These are phyloP conservation scores for Salix brachista DNA, from an alignment of 345 rosid species.

Conservation along the genomic window DNA sequence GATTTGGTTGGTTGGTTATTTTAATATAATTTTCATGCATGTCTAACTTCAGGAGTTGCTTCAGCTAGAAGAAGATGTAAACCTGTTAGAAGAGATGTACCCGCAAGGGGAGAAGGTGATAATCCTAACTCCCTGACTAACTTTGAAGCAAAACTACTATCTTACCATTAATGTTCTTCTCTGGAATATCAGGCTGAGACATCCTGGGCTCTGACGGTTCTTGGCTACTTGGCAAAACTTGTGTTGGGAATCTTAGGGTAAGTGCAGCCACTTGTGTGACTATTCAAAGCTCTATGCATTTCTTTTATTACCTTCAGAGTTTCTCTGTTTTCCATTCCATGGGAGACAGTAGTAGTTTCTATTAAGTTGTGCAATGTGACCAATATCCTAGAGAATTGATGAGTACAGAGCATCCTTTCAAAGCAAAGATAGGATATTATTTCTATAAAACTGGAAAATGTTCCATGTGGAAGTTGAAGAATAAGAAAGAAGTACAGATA, in stretches of 20 bases:
- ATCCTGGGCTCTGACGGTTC: conserved; percentile 92
- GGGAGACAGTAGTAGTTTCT: neutral
- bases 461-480: neutral
- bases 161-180: conserved; percentile 9
- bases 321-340: neutral
- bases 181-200: conserved; percentile 76
- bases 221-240: conserved; percentile 89
- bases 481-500: neutral
- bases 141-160: neutral
- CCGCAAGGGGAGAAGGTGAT: conserved; percentile 98
- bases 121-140: neutral
- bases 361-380: neutral
- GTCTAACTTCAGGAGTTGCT: conserved; percentile 68
- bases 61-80: conserved; percentile 95
- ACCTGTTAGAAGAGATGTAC: conserved; percentile 91
- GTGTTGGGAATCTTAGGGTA: conserved; percentile 86
- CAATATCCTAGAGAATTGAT: neutral
- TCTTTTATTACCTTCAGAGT: neutral
- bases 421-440: neutral
- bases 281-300: neutral
- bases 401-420: neutral
- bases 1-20: neutral
- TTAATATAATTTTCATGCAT: neutral
- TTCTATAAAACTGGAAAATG: neutral
- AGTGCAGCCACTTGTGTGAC: conserved; percentile 22